Percentiles rank a stretch among this genome's conserved stretches.
These are phyloP conservation scores for Pyrus communis DNA, from an alignment of 306 rosid genomes.

Conservation along the genomic window DNA sequence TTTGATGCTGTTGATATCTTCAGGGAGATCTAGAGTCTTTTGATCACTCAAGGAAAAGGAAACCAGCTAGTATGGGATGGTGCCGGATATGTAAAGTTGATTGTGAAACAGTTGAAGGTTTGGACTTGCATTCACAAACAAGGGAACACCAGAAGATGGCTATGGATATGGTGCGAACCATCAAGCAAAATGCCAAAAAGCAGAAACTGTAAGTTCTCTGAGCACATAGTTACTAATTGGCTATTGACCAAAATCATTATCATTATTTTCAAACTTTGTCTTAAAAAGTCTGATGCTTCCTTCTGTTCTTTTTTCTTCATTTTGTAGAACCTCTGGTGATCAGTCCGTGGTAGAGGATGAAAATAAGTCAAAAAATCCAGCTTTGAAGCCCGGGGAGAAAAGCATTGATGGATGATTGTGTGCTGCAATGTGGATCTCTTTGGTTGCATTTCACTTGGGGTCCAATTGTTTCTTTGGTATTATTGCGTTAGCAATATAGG, in stretches of 20 bases:
- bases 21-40: conserved; percentile 73
- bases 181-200: conserved; percentile 87
- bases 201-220: conserved; percentile 51
- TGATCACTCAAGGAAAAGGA: conserved; percentile 70
- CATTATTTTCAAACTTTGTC: background rate
- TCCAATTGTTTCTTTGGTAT: conserved; percentile 43
- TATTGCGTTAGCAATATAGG: conserved; percentile 43
- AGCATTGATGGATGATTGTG: conserved; percentile 36
- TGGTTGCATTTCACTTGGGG: conserved; percentile 26
- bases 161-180: conserved; percentile 81
- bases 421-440: conserved; percentile 29
- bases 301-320: background rate
- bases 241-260: background rate
- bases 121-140: conserved; percentile 93
- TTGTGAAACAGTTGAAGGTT: conserved; percentile 92
- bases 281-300: background rate
- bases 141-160: conserved; percentile 92
- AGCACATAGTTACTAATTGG: conserved; percentile 5
- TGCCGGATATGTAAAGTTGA: conserved; percentile 95
- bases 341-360: conserved; percentile 59
- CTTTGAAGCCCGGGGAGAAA: conserved; percentile 57
- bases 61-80: conserved; percentile 78
- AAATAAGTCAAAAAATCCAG: conserved; percentile 38
- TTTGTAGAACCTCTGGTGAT: conserved; percentile 49
- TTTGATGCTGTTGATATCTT: conserved; percentile 20